A percentile compares a stretch with the other conserved stretches of the same genome.
Evolutionary conservation across 2,329 filamentous ascomycete species (phyloP).

Genomic region (Fusarium brevicatenulatum): DNA sequence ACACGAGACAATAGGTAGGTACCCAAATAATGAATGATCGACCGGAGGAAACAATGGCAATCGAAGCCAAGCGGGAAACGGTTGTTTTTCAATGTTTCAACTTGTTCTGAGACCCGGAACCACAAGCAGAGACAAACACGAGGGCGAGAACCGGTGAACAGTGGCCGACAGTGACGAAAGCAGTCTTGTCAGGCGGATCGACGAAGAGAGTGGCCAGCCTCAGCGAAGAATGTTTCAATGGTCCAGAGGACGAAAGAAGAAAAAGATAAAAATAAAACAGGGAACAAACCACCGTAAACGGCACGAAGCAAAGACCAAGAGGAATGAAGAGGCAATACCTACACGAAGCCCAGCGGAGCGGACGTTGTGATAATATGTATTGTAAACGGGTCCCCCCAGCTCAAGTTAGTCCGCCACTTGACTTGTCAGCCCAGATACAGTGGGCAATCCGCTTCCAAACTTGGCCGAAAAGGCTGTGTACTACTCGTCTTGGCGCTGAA

Average conservation of each 20-base stretch:
- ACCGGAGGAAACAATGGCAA: constrained; percentile 14
- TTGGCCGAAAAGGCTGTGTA: not conserved
- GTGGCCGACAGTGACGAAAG: constrained; percentile 17
- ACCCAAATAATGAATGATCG: constrained; percentile 20
- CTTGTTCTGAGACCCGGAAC: constrained; percentile 10
- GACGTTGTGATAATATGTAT: constrained; percentile 41
- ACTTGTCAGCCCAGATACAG: constrained; percentile 5
- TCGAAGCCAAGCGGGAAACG: constrained; percentile 2
- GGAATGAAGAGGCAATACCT: constrained; percentile 28
- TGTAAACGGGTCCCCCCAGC: constrained; percentile 9
- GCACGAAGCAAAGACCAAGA: constrained; percentile 14
- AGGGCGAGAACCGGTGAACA: constrained; percentile 17
- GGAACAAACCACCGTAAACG: constrained; percentile 26
- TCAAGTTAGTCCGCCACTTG: not conserved
- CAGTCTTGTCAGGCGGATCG: constrained; percentile 4
- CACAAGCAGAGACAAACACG: constrained; percentile 21
- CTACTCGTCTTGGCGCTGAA: constrained; percentile 6
- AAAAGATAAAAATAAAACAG: constrained; percentile 10
- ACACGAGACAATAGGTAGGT: constrained; percentile 5
- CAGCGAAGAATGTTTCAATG: constrained; percentile 27
- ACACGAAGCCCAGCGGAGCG: constrained; percentile 18
- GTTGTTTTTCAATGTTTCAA: constrained; percentile 38
- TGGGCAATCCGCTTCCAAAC: constrained; percentile 4
- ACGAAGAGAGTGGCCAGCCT: constrained; percentile 29
- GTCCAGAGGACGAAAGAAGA: constrained; percentile 8